A percentile compares a stretch with the other conserved stretches of the same genome.
Conservation (phyloP, 768 basidiomycete species). For the Lyophyllum atratum region DNA sequence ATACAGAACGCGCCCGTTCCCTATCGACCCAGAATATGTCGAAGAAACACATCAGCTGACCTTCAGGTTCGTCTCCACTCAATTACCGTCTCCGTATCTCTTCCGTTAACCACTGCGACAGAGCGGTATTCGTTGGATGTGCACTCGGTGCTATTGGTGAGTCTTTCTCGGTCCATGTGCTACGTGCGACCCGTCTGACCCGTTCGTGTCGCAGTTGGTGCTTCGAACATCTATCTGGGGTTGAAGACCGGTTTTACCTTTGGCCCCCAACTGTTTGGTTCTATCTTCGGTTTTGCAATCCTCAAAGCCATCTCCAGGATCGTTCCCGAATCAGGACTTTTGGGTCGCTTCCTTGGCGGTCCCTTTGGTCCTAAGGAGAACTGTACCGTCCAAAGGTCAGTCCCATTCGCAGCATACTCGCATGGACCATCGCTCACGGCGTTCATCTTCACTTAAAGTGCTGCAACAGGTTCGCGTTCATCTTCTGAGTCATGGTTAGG, state of each 20-base stretch:
- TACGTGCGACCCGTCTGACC: not conserved
- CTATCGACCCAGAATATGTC: constrained; percentile 46
- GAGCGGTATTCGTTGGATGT: constrained; percentile 53
- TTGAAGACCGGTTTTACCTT: constrained; percentile 71
- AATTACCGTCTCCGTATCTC: constrained; percentile 1
- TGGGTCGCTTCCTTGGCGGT: constrained; percentile 51
- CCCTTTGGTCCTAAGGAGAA: constrained; percentile 69
- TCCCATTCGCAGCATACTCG: not conserved
- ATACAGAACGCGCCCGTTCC: constrained; percentile 50
- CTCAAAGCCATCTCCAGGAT: constrained; percentile 55
- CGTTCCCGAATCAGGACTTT: constrained; percentile 45
- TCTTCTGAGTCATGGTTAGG: constrained; percentile 12
- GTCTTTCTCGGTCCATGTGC: constrained; percentile 1
- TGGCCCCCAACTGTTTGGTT: constrained; percentile 62
- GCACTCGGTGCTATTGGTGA: constrained; percentile 47
- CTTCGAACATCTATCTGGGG: constrained; percentile 68
- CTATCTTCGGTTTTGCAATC: constrained; percentile 63
- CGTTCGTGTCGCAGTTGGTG: constrained; percentile 37
- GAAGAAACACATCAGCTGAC: constrained; percentile 56
- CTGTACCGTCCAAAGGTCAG: constrained; percentile 57
- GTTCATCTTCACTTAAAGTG: constrained; percentile 27
- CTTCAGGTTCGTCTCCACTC: constrained; percentile 34
- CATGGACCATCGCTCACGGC: not conserved
- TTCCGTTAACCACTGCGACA: constrained; percentile 3
- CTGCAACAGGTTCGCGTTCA: constrained; percentile 44